Evolutionary conservation across 2,329 filamentous ascomycete species (phyloP), one percentile per base, ranked within the genome.

Genomic region (Xylogone sp.): DNA sequence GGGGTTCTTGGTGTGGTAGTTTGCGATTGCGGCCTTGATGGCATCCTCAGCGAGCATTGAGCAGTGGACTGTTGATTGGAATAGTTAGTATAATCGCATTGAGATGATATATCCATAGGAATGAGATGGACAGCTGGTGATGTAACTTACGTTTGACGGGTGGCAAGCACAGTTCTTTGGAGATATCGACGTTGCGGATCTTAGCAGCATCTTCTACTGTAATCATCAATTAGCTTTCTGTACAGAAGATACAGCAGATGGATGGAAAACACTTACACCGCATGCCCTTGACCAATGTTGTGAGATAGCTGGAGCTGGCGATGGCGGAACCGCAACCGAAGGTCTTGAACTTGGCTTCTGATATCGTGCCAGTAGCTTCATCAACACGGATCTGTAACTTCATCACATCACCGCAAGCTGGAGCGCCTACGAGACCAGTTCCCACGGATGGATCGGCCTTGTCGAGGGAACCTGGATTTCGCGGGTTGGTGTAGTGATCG

Each of bases 121-220:
- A 2, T 6, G 43, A 24, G 45, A 21, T 34, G 10, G 8, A 20
- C 27, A 31, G n/a, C n/a, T n/a, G n/a, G n/a, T n/a, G n/a, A n/a
- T n/a, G n/a, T n/a, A 20, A 83, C 86, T 72, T 75, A 91, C 88
- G 73, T 76, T 95, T 96, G 47, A 96, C 90, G 55, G 90, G 90
- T 31, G 90, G 90, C 65, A 94, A 73, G 67, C 90, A 94, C 52
- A 97, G 78, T 75, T 99, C 95, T 78, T 96, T 95, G 34, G 94
- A 94, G 68, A 99, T 99, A 74, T 99, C 92, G 3, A 93, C 96
- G 74, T 99, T 99, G 76, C 90, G 87, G 63, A 99, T 89, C 74
- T 88, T 87, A 50, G 86, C 85, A 29, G 95, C 94, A 69, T 99
- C 90, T 63, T 99, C 94, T 59, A 99, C 74, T 13, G 87, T 96